Conservation (phyloP, 2,329 filamentous ascomycete species). For the Aspergillus thermomutatus region DNA sequence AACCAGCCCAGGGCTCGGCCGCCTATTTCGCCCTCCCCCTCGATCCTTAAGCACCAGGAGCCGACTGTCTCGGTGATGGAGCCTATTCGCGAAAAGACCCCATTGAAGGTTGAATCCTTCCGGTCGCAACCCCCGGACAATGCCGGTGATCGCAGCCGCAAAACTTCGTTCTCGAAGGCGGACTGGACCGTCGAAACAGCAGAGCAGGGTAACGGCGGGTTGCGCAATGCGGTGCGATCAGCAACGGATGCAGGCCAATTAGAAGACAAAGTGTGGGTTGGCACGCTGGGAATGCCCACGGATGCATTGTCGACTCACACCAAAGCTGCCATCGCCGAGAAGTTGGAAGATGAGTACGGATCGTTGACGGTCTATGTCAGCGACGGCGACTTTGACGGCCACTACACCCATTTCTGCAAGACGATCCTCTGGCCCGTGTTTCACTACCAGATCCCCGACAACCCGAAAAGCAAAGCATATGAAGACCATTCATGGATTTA, state of each 20-base stretch:
- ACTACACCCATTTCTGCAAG: conserved; percentile 96
- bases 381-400: conserved; percentile 90
- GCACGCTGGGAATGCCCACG: conserved; percentile 89
- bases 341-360: conserved; percentile 74
- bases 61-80: conserved; percentile 24
- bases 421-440: conserved; percentile 97
- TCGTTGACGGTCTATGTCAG: conserved; percentile 80
- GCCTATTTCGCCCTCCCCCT: conserved; percentile 69
- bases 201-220: conserved; percentile 87
- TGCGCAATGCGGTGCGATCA: conserved; percentile 82
- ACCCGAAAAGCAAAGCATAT: conserved; percentile 97
- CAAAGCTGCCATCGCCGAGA: conserved; percentile 79
- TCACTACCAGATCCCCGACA: conserved; percentile 96
- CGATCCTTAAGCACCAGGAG: conserved; percentile 67
- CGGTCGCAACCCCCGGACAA: conserved; percentile 12
- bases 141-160: conserved; percentile 53
- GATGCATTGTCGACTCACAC: conserved; percentile 74
- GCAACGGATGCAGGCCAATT: conserved; percentile 67
- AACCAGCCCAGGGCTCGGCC: conserved; percentile 78
- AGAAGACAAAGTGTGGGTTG: conserved; percentile 81
- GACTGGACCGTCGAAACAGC: conserved; percentile 80
- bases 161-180: conserved; percentile 67
- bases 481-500: conserved; percentile 96
- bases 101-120: conserved; percentile 8
- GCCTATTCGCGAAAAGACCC: conserved; percentile 17